Percentiles rank a stretch among this genome's conserved stretches.
Evolutionary conservation across 2,329 filamentous ascomycete genomes (phyloP).

Genomic region (Fusarium virguliforme): DNA sequence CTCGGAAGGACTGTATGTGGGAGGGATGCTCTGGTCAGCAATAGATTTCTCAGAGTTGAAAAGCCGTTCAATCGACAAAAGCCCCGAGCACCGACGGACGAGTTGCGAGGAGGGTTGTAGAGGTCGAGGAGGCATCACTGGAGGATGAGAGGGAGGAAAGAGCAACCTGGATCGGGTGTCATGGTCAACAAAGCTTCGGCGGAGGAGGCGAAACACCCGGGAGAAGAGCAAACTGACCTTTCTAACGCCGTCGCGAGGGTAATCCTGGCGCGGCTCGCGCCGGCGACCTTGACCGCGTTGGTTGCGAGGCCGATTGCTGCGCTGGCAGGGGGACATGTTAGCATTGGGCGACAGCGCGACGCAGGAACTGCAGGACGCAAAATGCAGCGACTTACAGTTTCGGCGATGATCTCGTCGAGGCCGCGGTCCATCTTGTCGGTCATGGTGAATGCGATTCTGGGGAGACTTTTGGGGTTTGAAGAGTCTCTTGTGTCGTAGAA

Average conservation of each 20-base stretch:
- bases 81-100: constrained; percentile 52
- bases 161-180: constrained; percentile 53
- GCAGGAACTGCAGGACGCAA: constrained; percentile 17
- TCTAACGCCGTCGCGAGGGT: constrained; percentile 88
- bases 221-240: constrained; percentile 73
- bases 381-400: constrained; percentile 58
- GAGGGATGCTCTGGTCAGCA: constrained; percentile 58
- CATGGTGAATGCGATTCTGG: constrained; percentile 50
- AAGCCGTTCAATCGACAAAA: constrained; percentile 53
- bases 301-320: constrained; percentile 56
- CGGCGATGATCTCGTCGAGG: constrained; percentile 71
- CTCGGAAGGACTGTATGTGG: constrained; percentile 72
- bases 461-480: constrained; percentile 11
- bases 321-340: constrained; percentile 46
- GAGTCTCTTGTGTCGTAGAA: constrained; percentile 8
- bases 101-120: constrained; percentile 52
- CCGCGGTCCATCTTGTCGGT: constrained; percentile 68
- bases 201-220: constrained; percentile 3
- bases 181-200: constrained; percentile 41
- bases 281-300: constrained; percentile 56
- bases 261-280: constrained; percentile 61
- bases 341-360: constrained; percentile 33
- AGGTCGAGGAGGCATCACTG: constrained; percentile 50
- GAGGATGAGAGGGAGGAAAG: constrained; percentile 53
- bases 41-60: constrained; percentile 55